Percentiles rank a stretch among this genome's conserved stretches.
Evolutionary conservation across 352 stramenopile genomes (phyloP).

Genomic region (Phytophthora cactorum): DNA sequence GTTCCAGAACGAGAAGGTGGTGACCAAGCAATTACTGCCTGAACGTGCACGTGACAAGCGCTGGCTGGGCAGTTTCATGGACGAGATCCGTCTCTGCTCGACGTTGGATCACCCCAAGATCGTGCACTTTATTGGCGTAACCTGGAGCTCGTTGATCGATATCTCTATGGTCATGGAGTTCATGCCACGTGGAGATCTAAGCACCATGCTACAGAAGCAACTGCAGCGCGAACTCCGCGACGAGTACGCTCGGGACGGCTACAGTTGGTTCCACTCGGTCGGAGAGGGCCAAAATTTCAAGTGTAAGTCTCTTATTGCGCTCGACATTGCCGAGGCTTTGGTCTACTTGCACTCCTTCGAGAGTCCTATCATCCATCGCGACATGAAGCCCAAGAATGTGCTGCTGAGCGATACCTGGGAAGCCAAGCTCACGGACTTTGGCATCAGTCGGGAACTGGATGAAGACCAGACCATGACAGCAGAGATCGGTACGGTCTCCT

Average conservation of each 20-base stretch:
- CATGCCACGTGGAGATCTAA: constrained; percentile 52
- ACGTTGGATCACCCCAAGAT: constrained; percentile 56
- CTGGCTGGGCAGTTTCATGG: constrained; percentile 41
- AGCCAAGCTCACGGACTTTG: constrained; percentile 67
- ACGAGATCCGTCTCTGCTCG: constrained; percentile 53
- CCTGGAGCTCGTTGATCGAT: constrained; percentile 61
- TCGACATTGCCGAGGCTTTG: constrained; percentile 50
- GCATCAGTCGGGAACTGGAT: constrained; percentile 45
- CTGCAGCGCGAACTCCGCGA: constrained; percentile 33
- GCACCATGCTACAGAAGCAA: constrained; percentile 42
- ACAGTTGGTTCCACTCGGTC: constrained; percentile 46
- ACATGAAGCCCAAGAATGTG: constrained; percentile 65
- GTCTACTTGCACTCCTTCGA: constrained; percentile 56
- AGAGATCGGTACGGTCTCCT: constrained; percentile 62
- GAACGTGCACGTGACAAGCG: constrained; percentile 41
- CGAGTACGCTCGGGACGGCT: constrained; percentile 33
- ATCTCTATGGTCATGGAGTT: constrained; percentile 62
- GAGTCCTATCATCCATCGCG: constrained; percentile 60
- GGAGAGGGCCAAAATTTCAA: constrained; percentile 24
- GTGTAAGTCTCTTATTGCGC: constrained; percentile 49
- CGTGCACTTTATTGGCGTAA: constrained; percentile 56
- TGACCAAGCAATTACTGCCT: constrained; percentile 56
- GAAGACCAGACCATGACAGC: constrained; percentile 53
- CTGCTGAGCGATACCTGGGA: constrained; percentile 50
- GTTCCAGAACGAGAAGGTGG: constrained; percentile 48